Percentiles rank a stretch among this genome's conserved stretches.
Conservation (phyloP, 495 filamentous ascomycete genomes). For the Penicillium paradoxum region DNA sequence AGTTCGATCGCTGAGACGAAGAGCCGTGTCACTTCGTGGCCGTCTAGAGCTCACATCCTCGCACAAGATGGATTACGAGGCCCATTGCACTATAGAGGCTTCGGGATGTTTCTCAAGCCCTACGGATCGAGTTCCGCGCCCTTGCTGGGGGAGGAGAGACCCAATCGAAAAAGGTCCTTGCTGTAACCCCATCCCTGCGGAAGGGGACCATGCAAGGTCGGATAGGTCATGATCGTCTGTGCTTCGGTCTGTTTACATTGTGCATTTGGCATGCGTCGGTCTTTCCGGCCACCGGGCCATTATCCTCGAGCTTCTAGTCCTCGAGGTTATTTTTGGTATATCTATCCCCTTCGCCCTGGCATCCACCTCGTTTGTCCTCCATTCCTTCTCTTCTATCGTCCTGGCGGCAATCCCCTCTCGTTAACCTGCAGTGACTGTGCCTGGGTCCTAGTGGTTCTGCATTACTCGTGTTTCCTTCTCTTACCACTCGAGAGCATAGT, state of each 20-base stretch:
- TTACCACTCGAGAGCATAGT: constrained; percentile 26
- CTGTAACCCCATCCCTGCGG: constrained; percentile 40
- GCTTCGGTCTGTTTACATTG: constrained; percentile 39
- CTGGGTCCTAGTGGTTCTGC: constrained; percentile 1
- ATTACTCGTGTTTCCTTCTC: constrained; percentile 1
- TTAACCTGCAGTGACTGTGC: constrained; percentile 2
- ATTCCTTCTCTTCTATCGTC: constrained; percentile 9
- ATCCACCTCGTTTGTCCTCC: constrained; percentile 11
- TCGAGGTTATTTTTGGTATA: constrained; percentile 35
- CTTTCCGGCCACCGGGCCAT: constrained; percentile 15
- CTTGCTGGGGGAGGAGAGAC: constrained; percentile 28
- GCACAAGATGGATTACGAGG: no score
- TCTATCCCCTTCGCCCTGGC: constrained; percentile 33
- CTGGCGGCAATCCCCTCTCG: constrained; percentile 13
- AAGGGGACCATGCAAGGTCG: constrained; percentile 44
- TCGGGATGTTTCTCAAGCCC: not conserved
- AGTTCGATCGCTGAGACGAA: not conserved
- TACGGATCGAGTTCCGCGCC: constrained; percentile 23
- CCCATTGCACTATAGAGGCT: not conserved
- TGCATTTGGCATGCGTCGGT: constrained; percentile 42
- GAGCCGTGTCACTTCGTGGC: not conserved
- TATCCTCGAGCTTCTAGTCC: constrained; percentile 1
- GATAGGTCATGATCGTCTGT: constrained; percentile 42
- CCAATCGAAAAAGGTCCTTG: constrained; percentile 35
- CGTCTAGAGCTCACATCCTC: not conserved